Conservation (phyloP, 2,329 filamentous ascomycete species). For the Xylaria arbuscula region DNA sequence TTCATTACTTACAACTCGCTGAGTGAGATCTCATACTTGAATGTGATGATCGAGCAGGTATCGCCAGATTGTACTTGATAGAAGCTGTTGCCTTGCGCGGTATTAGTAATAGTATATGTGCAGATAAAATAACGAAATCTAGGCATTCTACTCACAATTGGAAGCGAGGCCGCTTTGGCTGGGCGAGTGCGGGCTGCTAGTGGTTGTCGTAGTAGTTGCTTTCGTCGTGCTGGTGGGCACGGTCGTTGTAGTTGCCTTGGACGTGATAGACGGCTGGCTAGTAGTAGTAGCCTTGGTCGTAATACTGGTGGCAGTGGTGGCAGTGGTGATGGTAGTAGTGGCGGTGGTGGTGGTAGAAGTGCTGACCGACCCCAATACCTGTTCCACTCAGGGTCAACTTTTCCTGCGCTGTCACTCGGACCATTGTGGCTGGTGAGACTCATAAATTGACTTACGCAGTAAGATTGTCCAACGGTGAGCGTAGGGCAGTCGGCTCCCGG, state of each 20-base stretch:
- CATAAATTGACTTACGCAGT: not conserved
- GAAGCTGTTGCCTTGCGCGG: slow-evolving; percentile 12
- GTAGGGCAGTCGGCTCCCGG: slow-evolving; percentile 8
- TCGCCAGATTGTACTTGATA: slow-evolving; percentile 6
- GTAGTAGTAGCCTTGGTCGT: slow-evolving; percentile 10
- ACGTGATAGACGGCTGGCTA: not conserved
- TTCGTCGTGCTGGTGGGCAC: too few species aligned
- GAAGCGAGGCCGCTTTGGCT: not conserved
- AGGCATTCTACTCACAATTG: slow-evolving; percentile 6
- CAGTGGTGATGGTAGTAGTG: slow-evolving; percentile 4
- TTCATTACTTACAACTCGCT: slow-evolving; percentile 6
- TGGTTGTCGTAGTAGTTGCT: slow-evolving; percentile 5
- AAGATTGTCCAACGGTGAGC: slow-evolving; percentile 1
- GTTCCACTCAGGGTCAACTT: too few species aligned
- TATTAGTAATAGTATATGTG: not conserved
- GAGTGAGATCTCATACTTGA: slow-evolving; percentile 2
- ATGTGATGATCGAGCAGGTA: slow-evolving; percentile 9
- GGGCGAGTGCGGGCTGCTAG: slow-evolving; percentile 3
- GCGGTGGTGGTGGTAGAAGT: slow-evolving; percentile 6
- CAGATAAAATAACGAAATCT: too few species aligned
- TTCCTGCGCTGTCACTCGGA: not conserved
- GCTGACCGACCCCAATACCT: slow-evolving; percentile 2
- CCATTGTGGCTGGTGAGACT: not conserved
- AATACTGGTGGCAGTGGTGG: not conserved
- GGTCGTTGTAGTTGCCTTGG: not conserved